phyloP scores from a whole-genome alignment of 805 yeast species.

The Saturnispora diversa region DNA sequence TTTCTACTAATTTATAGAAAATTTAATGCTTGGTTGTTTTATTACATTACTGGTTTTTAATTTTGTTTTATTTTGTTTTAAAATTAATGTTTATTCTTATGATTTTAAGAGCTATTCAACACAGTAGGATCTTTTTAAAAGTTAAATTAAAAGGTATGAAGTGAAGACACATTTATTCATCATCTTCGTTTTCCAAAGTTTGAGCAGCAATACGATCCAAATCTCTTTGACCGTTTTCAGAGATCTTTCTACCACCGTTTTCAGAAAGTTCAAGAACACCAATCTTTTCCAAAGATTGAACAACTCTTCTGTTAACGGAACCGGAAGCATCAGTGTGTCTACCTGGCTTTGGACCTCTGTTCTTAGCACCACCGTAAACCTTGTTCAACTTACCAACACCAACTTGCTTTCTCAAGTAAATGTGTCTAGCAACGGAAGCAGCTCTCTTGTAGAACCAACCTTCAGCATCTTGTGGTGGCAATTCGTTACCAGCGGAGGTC shows the following conservation, averaged over 20 bases:
- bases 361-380: slow-evolving; percentile 97
- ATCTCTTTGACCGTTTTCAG: slow-evolving; percentile 99
- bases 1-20: too few species aligned
- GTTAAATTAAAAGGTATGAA: not conserved
- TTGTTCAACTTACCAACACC: slow-evolving; percentile 99
- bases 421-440: slow-evolving; percentile 99
- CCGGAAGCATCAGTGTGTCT: slow-evolving; percentile 99
- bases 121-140: slow-evolving; percentile 1
- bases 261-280: slow-evolving; percentile 94
- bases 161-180: slow-evolving; percentile 30
- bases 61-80: not conserved
- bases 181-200: slow-evolving; percentile 81
- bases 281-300: slow-evolving; percentile 96
- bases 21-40: not conserved
- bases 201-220: slow-evolving; percentile 99
- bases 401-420: slow-evolving; percentile 98
- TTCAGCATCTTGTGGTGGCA: slow-evolving; percentile 99
- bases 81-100: too few species aligned
- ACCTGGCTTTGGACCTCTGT: slow-evolving; percentile 98
- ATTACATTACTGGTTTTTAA: too few species aligned
- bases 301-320: slow-evolving; percentile 96
- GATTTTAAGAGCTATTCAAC: slow-evolving; percentile 6
- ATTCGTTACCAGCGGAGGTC: slow-evolving; percentile 97
- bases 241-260: slow-evolving; percentile 99
- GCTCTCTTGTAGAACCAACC: slow-evolving; percentile 99